Conservation (phyloP, 148 eudicot species). For the Nepenthes mirabilis region DNA sequence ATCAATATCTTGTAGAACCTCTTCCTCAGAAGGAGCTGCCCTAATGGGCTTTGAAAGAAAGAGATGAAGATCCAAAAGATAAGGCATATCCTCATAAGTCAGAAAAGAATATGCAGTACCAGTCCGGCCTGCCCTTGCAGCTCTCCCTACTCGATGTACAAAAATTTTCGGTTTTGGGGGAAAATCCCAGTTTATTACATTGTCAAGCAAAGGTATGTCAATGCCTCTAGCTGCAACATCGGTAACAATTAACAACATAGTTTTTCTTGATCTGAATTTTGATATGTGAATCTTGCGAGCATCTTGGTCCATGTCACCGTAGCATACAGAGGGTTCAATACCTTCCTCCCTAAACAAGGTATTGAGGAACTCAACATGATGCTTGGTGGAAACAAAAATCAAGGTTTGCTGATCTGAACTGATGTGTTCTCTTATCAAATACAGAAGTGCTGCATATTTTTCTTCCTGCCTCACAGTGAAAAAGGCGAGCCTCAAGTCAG, state of each 20-base stretch:
- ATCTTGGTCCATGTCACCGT: slow-evolving; percentile 92
- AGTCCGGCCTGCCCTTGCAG: slow-evolving; percentile 88
- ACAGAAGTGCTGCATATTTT: slow-evolving; percentile 69
- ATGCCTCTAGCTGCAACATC: slow-evolving; percentile 96
- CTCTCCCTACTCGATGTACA: slow-evolving; percentile 94
- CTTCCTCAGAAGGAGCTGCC: slow-evolving; percentile 92
- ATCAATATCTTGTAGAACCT: slow-evolving; percentile 49
- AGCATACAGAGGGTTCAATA: slow-evolving; percentile 69
- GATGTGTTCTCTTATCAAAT: slow-evolving; percentile 69
- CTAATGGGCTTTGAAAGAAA: slow-evolving; percentile 80
- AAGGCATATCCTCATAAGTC: slow-evolving; percentile 71
- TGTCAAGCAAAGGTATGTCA: slow-evolving; percentile 94
- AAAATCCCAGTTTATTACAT: slow-evolving; percentile 86
- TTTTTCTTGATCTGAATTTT: slow-evolving; percentile 70
- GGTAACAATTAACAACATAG: slow-evolving; percentile 81
- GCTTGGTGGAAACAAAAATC: slow-evolving; percentile 79
- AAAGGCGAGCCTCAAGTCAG: slow-evolving; percentile 65
- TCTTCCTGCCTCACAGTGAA: slow-evolving; percentile 85
- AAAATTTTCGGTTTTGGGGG: slow-evolving; percentile 86
- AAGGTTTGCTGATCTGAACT: slow-evolving; percentile 54
- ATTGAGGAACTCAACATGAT: slow-evolving; percentile 77
- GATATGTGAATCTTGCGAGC: slow-evolving; percentile 71
- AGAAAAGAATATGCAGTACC: slow-evolving; percentile 90
- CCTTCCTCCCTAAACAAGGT: slow-evolving; percentile 51
- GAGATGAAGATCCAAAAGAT: slow-evolving; percentile 86